These are phyloP conservation scores for Fagopyrum homotropicum DNA, from an alignment of 148 eudicot genomes.

Conservation along the genomic window DNA sequence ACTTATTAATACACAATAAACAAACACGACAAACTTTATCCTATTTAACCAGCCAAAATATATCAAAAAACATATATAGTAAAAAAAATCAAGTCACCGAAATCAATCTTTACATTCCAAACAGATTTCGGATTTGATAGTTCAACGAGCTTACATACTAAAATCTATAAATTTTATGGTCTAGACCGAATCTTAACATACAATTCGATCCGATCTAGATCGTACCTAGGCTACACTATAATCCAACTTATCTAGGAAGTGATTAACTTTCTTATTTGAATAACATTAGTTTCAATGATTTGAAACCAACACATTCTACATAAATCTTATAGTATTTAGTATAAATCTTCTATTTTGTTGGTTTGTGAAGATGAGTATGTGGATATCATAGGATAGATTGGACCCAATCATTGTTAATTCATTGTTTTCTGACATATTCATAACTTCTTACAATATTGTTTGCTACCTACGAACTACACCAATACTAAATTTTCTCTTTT, in stretches of 20 bases:
- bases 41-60: too few species aligned
- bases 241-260: background rate
- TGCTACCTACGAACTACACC: background rate
- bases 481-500: background rate
- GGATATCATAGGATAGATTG: constrained; percentile 1
- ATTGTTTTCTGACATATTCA: constrained; percentile 6
- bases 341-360: constrained; percentile 3
- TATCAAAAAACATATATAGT: too few species aligned
- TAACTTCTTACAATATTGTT: constrained; percentile 2
- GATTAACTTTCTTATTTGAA: background rate
- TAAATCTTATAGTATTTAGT: background rate
- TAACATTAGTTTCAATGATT: background rate
- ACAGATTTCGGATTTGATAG: too few species aligned
- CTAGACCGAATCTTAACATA: too few species aligned
- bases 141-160: too few species aligned
- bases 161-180: too few species aligned
- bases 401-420: constrained; percentile 10
- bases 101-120: too few species aligned
- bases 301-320: background rate
- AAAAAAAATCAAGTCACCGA: too few species aligned
- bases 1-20: too few species aligned
- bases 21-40: too few species aligned
- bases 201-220: too few species aligned
- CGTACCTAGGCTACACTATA: background rate
- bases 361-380: background rate